Evolutionary conservation across 148 eudicot species (phyloP), one percentile per base, ranked within the genome.

Genomic region (Heliosperma pusillum): DNA sequence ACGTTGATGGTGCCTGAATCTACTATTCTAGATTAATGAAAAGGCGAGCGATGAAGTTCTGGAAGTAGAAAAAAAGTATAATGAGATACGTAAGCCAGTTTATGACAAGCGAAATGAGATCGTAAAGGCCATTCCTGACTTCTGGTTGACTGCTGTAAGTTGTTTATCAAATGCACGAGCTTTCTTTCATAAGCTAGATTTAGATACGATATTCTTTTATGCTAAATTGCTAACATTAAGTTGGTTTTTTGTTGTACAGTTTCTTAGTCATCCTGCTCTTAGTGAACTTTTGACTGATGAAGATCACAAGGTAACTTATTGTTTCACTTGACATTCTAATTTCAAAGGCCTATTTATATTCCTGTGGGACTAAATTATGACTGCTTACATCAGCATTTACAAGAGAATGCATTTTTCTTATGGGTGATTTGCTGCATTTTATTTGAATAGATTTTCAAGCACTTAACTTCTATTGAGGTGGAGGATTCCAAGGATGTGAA

Each of bases 211-310:
- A 53, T 3, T 15, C 3, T n/a, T 55, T 3, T 25, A 29, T 40
- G 20, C n/a, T 33, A 21, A 53, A 10, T 17, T 30, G 16, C 12
- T 76, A 57, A 44, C 27, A 13, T 10, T 61, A 47, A 71, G 52
- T 42, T 66, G 6, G 57, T 70, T 47, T 63, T 76, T 3, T 75
- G 33, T 17, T 79, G 20, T 87, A 79, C 85, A 95, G 99, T 88
- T 95, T 79, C 50, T 96, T 88, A 90, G 97, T 77, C 99, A 96
- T 83, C 99, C 99, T 78, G 93, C 88, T 78, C 94, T 96, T 74
- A 72, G 85, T 74, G 97, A 89, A 58, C 91, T 92, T 68, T 71
- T 93, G 78, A 81, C 85, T 60, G 95, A 89, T 69, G 97, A 90
- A 79, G 99, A 96, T 80, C 97, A 89, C 74, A 90, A 90, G 97